Conservation (phyloP, 225 moss, liverwort and hornwort species). For the Antitrichia curtipendula region DNA sequence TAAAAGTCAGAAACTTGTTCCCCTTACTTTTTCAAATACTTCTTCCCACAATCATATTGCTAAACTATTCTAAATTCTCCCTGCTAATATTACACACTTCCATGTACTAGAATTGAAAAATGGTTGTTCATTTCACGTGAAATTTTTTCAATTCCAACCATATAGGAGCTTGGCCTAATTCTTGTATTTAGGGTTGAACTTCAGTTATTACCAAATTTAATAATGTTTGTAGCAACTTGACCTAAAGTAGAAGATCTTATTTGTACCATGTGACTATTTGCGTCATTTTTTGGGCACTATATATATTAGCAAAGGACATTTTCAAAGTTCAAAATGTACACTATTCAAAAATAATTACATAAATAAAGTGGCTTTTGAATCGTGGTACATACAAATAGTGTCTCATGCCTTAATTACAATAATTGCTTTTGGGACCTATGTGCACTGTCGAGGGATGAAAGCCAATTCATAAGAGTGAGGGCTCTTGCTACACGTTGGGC, state of each 20-base stretch:
- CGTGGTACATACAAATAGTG: accelerated
- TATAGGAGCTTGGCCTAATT: not conserved
- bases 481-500: not conserved
- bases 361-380: not conserved
- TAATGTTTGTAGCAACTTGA: not conserved
- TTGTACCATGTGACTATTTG: not conserved
- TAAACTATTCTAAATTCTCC: not conserved
- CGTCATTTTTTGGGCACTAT: not conserved
- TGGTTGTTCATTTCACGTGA: not conserved
- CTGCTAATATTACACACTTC: not conserved
- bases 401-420: not conserved
- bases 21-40: not conserved
- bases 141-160: accelerated
- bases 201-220: not conserved
- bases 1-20: accelerated
- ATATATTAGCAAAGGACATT: not conserved
- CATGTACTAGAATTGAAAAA: accelerated
- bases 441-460: accelerated
- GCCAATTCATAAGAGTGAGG: not conserved
- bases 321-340: not conserved
- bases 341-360: accelerated
- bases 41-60: accelerated
- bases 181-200: not conserved
- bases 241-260: not conserved
- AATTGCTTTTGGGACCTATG: not conserved